Base-by-base conservation (phyloP, 768 basidiomycete species). In the Lentinula guzmanii region DNA sequence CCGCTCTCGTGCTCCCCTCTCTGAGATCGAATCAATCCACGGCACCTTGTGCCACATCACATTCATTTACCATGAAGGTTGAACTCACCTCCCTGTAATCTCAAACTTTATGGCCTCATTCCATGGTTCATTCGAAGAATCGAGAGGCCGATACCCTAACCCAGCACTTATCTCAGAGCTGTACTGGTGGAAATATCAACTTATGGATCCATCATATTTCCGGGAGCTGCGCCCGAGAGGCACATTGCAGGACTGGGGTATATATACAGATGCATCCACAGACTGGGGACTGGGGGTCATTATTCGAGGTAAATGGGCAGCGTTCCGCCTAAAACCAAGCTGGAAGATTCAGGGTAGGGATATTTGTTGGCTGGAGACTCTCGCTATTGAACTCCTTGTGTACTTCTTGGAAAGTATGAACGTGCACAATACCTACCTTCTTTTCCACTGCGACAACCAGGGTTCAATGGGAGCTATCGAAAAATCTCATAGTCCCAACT, bases 201-300 rank as follows among this genome's bases (percentile, higher is more conserved):
- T 21, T 21, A 21, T 21, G 21, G 21, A 21, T 21, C 21, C 21
- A 21, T 21, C 21, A 21, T 21, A 21, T 21, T 21, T 21, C 21
- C 21, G 21, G 21, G 21, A 21, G 21, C 66, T 74, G 11, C 10
- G 11, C 2, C 61, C 63, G 4, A 41, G 39, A 24, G 45, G 35
- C 1, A 60, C 62, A 0, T 16, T 63, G 0, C 34, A 16, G 0
- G 67, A 70, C 43, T 45, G 67, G 1, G 60, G 59, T 1, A 53
- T 77, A 8, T 77, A 50, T 43, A 74, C 76, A 4, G 77, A 78
- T 58, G 75, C 75, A 0, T 77, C 74, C 0, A 78, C 76, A 0
- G 67, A 64, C 0, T 78, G 72, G 72, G 78, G 78, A 9, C 72
- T 80, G 34, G 77, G 79, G 1, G 35, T 79, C 4, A 34, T 73